Conservation (phyloP, 2,329 filamentous ascomycete genomes). For the Macrophomina tecta region DNA sequence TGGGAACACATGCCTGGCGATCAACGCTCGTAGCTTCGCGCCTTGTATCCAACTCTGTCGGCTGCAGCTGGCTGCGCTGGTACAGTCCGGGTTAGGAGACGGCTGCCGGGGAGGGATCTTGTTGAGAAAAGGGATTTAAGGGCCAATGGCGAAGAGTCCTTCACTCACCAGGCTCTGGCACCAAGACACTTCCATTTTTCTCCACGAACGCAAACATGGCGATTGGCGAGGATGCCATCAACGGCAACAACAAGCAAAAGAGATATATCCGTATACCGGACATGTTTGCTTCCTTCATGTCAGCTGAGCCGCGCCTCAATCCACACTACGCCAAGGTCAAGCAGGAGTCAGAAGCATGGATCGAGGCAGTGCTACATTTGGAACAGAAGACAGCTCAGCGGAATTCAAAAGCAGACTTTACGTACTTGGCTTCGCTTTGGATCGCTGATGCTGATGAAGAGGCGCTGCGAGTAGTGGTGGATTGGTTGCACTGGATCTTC, state of each 20-base stretch:
- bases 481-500: constrained; percentile 17
- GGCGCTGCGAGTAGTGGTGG: neutral
- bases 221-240: neutral
- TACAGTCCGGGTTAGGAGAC: too few species aligned
- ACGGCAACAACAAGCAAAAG: neutral
- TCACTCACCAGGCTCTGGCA: neutral
- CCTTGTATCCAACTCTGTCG: too few species aligned
- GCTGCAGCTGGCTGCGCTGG: too few species aligned
- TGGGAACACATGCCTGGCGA: neutral
- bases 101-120: neutral
- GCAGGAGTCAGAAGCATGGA: neutral
- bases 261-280: constrained; percentile 10
- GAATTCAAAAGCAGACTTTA: neutral
- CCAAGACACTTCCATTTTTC: neutral
- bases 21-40: neutral
- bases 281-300: constrained; percentile 17
- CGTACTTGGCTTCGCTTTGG: neutral
- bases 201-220: neutral
- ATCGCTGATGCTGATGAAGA: constrained; percentile 6
- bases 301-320: neutral
- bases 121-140: neutral
- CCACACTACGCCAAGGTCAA: neutral
- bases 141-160: neutral
- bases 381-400: neutral
- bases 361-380: neutral